Evolutionary conservation across 1,284 basidiomycete genomes (phyloP).

Genomic region (Leccinum colubrinum): DNA sequence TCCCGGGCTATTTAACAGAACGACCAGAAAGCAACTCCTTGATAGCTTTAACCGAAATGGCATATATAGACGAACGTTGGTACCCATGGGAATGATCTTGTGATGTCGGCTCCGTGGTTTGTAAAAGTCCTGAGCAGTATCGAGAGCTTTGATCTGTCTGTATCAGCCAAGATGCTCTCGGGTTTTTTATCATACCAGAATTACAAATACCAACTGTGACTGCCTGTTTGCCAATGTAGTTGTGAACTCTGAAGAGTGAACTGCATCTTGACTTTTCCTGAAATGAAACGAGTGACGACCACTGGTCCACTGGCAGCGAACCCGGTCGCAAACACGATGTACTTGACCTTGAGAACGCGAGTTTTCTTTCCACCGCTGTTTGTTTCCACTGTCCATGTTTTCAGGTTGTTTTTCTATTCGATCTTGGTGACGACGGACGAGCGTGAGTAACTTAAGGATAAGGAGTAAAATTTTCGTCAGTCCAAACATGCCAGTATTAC

Average conservation of each 20-base stretch:
- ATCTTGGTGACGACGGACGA: conserved; percentile 40
- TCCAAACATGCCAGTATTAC: not conserved
- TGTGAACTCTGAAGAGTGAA: conserved; percentile 41
- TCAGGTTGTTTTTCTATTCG: conserved; percentile 33
- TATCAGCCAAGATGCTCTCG: conserved; percentile 3
- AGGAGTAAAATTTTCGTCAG: conserved; percentile 5
- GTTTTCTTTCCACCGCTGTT: conserved; percentile 25
- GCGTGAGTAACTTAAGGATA: conserved; percentile 27
- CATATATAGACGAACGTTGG: conserved; percentile 31
- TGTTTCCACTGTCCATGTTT: conserved; percentile 39
- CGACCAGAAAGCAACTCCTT: conserved; percentile 18
- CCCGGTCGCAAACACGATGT: conserved; percentile 41
- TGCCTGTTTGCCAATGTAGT: conserved; percentile 42
- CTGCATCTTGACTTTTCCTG: conserved; percentile 21
- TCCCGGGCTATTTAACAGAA: not conserved
- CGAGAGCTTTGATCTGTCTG: conserved; percentile 17
- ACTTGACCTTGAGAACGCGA: conserved; percentile 34
- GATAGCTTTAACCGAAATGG: conserved; percentile 22
- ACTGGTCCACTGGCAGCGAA: no score
- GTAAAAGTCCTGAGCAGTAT: conserved; percentile 30
- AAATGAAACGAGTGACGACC: no score
- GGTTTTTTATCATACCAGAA: conserved; percentile 24
- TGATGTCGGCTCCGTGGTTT: conserved; percentile 26
- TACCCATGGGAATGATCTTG: conserved; percentile 19
- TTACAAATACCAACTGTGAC: conserved; percentile 45